A percentile compares a stretch with the other conserved stretches of the same genome.
Evolutionary conservation across 192 early-diverging fungal genomes (phyloP).

Genomic region (Coemansia sp.): DNA sequence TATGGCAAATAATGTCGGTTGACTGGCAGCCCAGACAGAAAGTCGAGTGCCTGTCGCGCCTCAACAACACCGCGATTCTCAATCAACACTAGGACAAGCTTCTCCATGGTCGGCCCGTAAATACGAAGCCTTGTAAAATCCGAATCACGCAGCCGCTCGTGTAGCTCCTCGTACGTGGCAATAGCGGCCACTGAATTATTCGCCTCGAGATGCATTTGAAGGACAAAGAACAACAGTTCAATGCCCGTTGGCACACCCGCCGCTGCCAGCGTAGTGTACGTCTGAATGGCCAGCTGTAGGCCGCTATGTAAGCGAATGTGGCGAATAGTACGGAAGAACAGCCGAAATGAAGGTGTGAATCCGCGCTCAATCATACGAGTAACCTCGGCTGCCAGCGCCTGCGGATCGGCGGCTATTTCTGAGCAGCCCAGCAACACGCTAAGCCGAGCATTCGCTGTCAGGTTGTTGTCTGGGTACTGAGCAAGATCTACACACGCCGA

Average conservation of each 20-base stretch:
- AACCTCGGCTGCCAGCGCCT: constrained; percentile 4
- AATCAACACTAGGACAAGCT: constrained; percentile 19
- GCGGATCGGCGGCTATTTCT: not conserved
- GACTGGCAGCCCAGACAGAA: constrained; percentile 27
- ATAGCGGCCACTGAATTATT: constrained; percentile 7
- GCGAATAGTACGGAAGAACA: constrained; percentile 9
- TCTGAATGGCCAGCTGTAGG: constrained; percentile 18
- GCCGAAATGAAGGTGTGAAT: constrained; percentile 27
- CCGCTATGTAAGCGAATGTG: constrained; percentile 23
- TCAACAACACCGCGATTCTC: constrained; percentile 19
- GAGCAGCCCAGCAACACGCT: constrained; percentile 18
- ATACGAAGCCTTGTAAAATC: constrained; percentile 18
- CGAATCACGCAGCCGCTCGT: constrained; percentile 8
- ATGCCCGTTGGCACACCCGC: constrained; percentile 26
- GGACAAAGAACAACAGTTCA: constrained; percentile 11
- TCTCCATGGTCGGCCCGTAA: not conserved
- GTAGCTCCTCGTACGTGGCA: constrained; percentile 21
- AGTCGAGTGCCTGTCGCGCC: constrained; percentile 27
- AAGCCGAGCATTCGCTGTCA: constrained; percentile 31
- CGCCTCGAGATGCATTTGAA: constrained; percentile 17
- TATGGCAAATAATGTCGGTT: constrained; percentile 25
- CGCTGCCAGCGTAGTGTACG: constrained; percentile 19
- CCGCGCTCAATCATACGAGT: constrained; percentile 24
- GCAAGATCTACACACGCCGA: constrained; percentile 1
- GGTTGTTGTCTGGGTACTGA: constrained; percentile 36